Base-by-base conservation (phyloP, 2,329 filamentous ascomycete species). In the Ophiostoma pallidulum region DNA sequence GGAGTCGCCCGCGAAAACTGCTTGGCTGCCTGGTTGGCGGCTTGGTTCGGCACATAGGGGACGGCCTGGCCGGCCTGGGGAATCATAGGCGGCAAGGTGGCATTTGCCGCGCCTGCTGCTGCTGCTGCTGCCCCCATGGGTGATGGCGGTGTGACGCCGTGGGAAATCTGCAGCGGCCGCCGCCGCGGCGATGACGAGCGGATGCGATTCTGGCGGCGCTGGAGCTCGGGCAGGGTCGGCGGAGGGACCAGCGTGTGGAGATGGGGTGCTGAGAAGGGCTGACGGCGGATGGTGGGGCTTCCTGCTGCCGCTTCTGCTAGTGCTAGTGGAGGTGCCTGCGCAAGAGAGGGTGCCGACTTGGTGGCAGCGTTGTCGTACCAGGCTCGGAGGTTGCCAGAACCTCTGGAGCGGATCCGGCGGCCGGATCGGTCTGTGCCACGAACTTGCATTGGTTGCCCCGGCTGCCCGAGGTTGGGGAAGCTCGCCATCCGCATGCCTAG, bases 1-100 rank as follows among this genome's bases (percentile, higher is more conserved):
- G 73, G 76, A 0, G 75, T 71, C 0, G 77, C 80, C 37, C 67
- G 63, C 9, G 69, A 63, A 56, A 80, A 80, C 49, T 78, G 74
- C 12, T 67, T 58, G 1, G 76, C 75, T 0, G 77, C 77, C 32
- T 73, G 67, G 45, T 67, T 58, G 1, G 76, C 75, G 0, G 77
- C 77, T 31, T 73, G 67, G 45, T 67, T 66, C 13, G 77, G 77
- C 2, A 78, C 61, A 54, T 80, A 72, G 31, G 65, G 72, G 53
- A 28, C 52, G 36, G 44, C 48, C 42, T 43, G 54, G 47, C 26
- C 46, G 33, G 28, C 19, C 2, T 40, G 26, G 24, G 37, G 14
- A 8, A n/a, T n/a, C n/a, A n/a, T n/a, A n/a, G n/a, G n/a, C n/a
- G n/a, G n/a, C n/a, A n/a, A n/a, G n/a, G 24, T 10, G 10, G 24